Conservation (phyloP, 1,139 yeast genomes). For the Candida sanyaensis region DNA sequence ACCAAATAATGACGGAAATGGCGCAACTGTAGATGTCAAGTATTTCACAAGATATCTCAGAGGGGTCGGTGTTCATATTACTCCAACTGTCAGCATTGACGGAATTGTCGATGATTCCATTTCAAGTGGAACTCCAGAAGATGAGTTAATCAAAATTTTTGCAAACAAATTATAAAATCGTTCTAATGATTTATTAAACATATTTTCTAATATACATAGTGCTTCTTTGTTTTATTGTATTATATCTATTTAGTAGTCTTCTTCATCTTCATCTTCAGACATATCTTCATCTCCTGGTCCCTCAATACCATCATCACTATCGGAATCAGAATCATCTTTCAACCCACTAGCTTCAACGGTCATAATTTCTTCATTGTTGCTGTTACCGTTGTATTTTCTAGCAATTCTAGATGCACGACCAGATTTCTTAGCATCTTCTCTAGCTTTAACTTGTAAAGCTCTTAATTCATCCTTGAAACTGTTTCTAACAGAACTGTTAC, state of each 20-base stretch:
- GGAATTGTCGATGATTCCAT: slow-evolving; percentile 53
- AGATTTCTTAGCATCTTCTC: slow-evolving; percentile 50
- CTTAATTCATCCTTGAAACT: slow-evolving; percentile 62
- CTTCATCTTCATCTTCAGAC: slow-evolving; percentile 7
- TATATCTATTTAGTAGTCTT: not conserved
- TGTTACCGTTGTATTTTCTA: slow-evolving; percentile 59
- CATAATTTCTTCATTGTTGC: slow-evolving; percentile 52
- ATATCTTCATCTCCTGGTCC: slow-evolving; percentile 9
- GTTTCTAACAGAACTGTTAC: slow-evolving; percentile 75
- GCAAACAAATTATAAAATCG: slow-evolving; percentile 14
- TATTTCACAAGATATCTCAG: slow-evolving; percentile 73
- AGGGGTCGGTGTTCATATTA: slow-evolving; percentile 78
- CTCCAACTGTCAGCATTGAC: slow-evolving; percentile 78
- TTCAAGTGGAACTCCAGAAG: slow-evolving; percentile 40
- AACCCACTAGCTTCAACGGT: slow-evolving; percentile 61
- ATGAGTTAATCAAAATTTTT: slow-evolving; percentile 33
- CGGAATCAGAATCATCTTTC: slow-evolving; percentile 60
- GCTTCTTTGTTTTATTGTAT: not conserved
- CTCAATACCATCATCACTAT: slow-evolving; percentile 42
- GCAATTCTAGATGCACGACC: slow-evolving; percentile 75
- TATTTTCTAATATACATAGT: not conserved
- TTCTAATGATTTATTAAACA: not conserved
- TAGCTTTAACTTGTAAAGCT: slow-evolving; percentile 56
- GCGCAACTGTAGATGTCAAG: slow-evolving; percentile 62
- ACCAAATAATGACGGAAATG: slow-evolving; percentile 59